Evolutionary conservation across 2,329 filamentous ascomycete genomes (phyloP), one percentile per base, ranked within the genome.

Genomic region (Raffaelea arxii): DNA sequence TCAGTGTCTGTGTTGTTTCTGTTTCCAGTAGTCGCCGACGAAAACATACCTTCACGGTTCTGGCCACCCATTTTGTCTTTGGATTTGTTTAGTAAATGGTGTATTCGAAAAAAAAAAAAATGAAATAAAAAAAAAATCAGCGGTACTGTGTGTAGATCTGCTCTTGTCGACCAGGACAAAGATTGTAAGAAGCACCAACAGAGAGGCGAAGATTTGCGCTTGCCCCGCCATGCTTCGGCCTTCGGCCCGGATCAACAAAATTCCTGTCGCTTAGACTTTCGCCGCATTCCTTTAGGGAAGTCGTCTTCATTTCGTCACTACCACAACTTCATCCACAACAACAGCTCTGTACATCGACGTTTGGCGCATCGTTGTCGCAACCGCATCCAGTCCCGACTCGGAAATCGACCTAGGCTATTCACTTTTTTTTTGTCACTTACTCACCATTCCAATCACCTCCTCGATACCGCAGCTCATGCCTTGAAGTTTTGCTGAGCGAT

Each of bases 31-130:
- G n/a, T 21, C 7, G 12, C 14, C 40, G 19, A 10, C 14, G 21
- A 19, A 24, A 27, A 55, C 67, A 37, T 59, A 80, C 80, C 80
- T 70, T 82, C 78, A 75, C 80, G 77, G 65, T 77, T 76, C 62
- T 68, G 65, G 56, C 80, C 80, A 69, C 80, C 80, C 80, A 84
- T 85, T 53, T 56, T 73, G 56, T 40, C 39, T 39, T 24, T 37
- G 39, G 27, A 32, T 32, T 32, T 32, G 9, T 41, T 32, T 46
- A 18, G 27, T 19, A 16, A 14, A 25, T 32, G 16, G 27, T 32
- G 27, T 16, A 21, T 21, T 43, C 24, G 39, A 19, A 23, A 43
- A 10, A 32, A 16, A 18, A 25, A 30, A 41, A 18, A 23, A 19
- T 14, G 43, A 6, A 40, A 32, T 9, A 32, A 32, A 32, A 32